Evolutionary conservation across 164 flowering plant species (phyloP), one percentile per base, ranked within the genome.

Genomic region (Piper betle): DNA sequence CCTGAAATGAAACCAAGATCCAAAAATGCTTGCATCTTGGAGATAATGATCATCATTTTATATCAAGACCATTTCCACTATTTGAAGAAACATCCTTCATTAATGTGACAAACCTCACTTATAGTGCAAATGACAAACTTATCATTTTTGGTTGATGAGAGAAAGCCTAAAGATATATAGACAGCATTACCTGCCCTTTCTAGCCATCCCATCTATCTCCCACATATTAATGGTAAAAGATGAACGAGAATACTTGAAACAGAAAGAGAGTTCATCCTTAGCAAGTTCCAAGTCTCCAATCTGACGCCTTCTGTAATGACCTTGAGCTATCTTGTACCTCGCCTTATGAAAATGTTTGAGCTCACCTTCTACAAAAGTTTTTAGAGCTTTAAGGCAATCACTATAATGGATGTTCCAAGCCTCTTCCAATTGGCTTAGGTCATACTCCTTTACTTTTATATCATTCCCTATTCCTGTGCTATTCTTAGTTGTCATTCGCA

Each of bases 271-370:
- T 67, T 90, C 91, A 50, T 93, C 91, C 71, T 84, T 93, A 63
- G 99, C 94, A 81, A 70, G 84, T 72, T 84, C 90, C 66, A 86
- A 10, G 75, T 84, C 91, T 57, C 86, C 86, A 43, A 37, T 69
- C 33, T 74, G 79, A 53, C 88, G 87, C 75, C 88, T 86, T 69
- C 56, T 79, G 66, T 93, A 84, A 19, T 83, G 66, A 54, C 96
- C 97, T 76, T 83, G 85, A 60, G 99, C 87, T 70, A 93, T 92
- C 84, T 81, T 86, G 74, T 84, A 88, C 77, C 97, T 81, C n/a
- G 99, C 97, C 78, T 90, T 93, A 57, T 93, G 99, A 66, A 86
- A 93, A 82, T 93, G 99, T 70, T 93, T 93, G 50, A 90, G 96
- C 69, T 93, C 99, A 61, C 96, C 99, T 73, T 90, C 97, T 57